Base-by-base conservation (phyloP, 2,329 filamentous ascomycete species). In the Fusarium sp. region DNA sequence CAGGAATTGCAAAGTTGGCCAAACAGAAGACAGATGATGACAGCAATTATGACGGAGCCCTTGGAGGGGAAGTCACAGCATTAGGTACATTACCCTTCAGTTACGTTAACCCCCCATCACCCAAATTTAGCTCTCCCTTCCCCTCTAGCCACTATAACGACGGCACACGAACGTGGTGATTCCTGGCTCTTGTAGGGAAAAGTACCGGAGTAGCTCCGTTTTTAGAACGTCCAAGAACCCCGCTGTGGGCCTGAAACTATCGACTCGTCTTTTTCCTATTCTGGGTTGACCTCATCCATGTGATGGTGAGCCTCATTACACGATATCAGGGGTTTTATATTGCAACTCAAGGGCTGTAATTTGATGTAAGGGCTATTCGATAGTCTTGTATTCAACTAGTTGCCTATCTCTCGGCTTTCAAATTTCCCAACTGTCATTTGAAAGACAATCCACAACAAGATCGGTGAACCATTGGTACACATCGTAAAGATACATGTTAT, bases 281-380 rank as follows among this genome's bases (percentile, higher is more conserved):
- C 31, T 25, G 70, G 70, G 5, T 35, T 29, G 19, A 48, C 37
- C 33, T 56, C 27, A 35, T 42, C 39, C 56, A 57, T 61, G 51
- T 74, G 57, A 69, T 73, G 4, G n/a, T 54, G 66, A 66, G 66
- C 44, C 57, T 73, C 60, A 70, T 70, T 70, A 70, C 49, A 56
- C 38, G 29, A 42, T 52, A 52, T 41, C 67, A 69, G 68, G 69
- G 69, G 63, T 42, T 60, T 64, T 46, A 57, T 54, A 69, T 69
- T 69, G 14, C 49, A 38, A 10, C 14, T 46, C n/a, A 31, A 21
- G 41, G 29, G 25, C 35, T 52, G 4, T 37, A 35, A 33, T 64
- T 69, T 58, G 41, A 23, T n/a, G n/a, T 29, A 18, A 45, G 23
- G 9, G 7, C 27, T 21, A 10, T n/a, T 31, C 25, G n/a, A 19